Evolutionary conservation across 2,329 filamentous ascomycete species (phyloP).

Genomic region (Sordariomycetes sp.): DNA sequence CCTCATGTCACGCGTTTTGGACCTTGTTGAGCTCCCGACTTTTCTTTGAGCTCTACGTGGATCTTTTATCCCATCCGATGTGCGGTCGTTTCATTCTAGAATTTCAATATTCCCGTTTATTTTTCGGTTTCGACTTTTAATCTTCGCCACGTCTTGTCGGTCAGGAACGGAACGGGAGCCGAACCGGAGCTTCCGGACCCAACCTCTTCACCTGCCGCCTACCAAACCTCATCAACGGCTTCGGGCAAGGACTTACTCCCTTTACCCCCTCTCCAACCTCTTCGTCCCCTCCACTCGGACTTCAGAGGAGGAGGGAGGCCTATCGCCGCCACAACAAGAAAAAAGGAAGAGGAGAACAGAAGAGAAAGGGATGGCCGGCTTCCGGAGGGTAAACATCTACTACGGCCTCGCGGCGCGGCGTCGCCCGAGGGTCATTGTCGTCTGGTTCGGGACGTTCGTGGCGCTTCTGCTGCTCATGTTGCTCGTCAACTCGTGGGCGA

Average conservation of each 20-base stretch:
- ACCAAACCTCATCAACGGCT: too few relatives aligned
- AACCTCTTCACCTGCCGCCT: too few relatives aligned
- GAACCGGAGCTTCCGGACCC: not conserved
- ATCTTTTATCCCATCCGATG: not conserved
- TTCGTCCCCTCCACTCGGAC: too few relatives aligned
- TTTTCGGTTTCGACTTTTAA: not conserved
- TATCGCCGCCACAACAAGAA: too few relatives aligned
- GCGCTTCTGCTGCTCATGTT: constrained; percentile 7
- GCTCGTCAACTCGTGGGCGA: constrained; percentile 5
- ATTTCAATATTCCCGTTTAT: not conserved
- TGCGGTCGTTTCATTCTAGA: not conserved
- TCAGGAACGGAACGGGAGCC: not conserved
- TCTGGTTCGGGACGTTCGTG: constrained; percentile 8
- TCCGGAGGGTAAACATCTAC: constrained; percentile 1
- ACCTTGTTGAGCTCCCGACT: not conserved
- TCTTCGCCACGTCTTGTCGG: not conserved
- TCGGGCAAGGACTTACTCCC: too few relatives aligned
- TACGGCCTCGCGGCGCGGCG: constrained; percentile 7
- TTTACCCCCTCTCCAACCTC: too few relatives aligned
- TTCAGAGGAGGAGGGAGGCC: too few relatives aligned
- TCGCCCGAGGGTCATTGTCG: constrained; percentile 5
- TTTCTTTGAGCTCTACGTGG: not conserved
- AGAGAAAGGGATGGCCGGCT: not conserved
- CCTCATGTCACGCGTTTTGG: not conserved
- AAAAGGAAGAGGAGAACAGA: not conserved